These are phyloP conservation scores for Astrephomene gubernaculifera DNA, from an alignment of 139 green algal species.

Conservation along the genomic window DNA sequence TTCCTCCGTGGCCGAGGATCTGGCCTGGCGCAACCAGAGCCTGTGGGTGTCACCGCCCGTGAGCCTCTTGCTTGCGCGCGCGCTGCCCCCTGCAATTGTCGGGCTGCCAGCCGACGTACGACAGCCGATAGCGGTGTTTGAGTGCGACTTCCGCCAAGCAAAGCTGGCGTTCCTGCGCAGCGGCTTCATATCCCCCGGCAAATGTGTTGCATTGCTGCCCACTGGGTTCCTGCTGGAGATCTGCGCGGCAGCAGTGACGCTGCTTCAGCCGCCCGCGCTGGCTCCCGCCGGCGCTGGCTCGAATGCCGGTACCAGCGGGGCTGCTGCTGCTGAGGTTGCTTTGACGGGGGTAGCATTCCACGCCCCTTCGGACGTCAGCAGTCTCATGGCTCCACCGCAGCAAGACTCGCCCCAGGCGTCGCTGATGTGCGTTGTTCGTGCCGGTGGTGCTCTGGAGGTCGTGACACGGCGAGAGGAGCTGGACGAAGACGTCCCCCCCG, in stretches of 20 bases:
- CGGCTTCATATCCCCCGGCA: neutral
- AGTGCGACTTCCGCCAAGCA: constrained; percentile 13
- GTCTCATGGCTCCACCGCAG: neutral
- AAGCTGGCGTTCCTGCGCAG: constrained; percentile 12
- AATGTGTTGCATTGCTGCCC: constrained; percentile 7
- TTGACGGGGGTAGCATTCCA: constrained; percentile 10
- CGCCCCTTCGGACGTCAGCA: neutral
- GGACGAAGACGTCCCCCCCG: no score
- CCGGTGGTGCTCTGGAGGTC: constrained; percentile 10
- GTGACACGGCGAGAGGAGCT: neutral
- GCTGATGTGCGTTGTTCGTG: constrained; percentile 8
- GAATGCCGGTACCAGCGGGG: neutral
- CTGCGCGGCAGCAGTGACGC: neutral
- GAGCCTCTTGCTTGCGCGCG: constrained; percentile 5
- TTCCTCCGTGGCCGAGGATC: neutral
- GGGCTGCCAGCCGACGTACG: no score
- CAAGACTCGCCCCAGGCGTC: neutral
- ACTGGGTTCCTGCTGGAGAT: constrained; percentile 45
- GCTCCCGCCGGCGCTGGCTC: neutral
- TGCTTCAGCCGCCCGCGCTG: constrained; percentile 5
- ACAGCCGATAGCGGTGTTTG: constrained; percentile 14
- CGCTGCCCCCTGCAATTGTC: neutral
- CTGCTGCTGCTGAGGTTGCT: neutral
- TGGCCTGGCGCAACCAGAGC: constrained; percentile 9
- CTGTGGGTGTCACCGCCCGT: constrained; percentile 12